Evolutionary conservation across 768 basidiomycete genomes (phyloP).

Genomic region (Leccinum arenicola): DNA sequence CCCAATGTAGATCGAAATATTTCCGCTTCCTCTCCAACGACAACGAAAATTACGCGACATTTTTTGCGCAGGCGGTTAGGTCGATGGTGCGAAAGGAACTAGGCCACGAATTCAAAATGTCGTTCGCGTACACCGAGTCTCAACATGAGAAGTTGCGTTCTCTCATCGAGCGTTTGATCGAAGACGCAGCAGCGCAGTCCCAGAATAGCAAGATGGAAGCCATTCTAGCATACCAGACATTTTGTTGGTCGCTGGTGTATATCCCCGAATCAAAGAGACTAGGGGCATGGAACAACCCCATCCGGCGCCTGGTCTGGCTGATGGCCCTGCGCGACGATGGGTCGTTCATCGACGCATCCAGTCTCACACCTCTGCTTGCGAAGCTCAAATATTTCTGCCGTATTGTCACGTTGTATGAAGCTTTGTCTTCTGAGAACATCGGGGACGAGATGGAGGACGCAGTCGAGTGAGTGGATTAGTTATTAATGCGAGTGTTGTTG

Average conservation of each 20-base stretch:
- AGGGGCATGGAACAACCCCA: background rate
- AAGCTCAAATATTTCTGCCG: slow-evolving; percentile 9
- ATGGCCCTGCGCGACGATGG: background rate
- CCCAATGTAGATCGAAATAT: background rate
- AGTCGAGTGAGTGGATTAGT: background rate
- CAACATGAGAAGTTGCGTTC: background rate
- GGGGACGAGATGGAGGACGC: background rate
- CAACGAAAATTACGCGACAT: background rate
- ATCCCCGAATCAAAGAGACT: background rate
- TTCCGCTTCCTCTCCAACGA: background rate
- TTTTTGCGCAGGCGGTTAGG: slow-evolving; percentile 2
- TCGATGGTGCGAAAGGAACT: background rate
- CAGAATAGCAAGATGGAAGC: background rate
- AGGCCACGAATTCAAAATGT: background rate
- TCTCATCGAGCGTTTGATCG: background rate
- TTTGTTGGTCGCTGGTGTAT: background rate
- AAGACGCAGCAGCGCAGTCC: background rate
- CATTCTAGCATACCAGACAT: background rate
- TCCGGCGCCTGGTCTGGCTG: slow-evolving; percentile 1
- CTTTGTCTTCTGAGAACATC: background rate
- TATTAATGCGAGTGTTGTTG: no score
- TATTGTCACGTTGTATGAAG: background rate
- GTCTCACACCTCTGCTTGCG: background rate
- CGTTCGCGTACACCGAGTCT: background rate
- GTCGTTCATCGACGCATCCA: background rate